Conservation (phyloP, 768 basidiomycete species). For the Mycena chlorophos region DNA sequence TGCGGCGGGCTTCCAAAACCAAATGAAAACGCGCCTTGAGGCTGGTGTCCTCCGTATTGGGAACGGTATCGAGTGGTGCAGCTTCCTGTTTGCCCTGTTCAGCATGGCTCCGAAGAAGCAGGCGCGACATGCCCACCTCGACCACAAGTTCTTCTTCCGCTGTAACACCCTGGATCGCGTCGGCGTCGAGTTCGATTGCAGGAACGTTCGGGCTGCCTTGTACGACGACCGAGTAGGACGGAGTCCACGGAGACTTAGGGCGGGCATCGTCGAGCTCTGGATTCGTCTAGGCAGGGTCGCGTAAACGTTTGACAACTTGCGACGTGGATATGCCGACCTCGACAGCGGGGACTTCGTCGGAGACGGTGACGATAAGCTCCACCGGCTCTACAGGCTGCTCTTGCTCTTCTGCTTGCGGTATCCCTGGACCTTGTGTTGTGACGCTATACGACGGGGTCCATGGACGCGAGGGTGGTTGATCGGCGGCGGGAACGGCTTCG, state of each 20-base stretch:
- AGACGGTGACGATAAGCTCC: constrained; percentile 14
- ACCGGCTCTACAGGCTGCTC: constrained; percentile 2
- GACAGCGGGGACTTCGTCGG: background rate
- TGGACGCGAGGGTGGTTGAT: constrained; percentile 21
- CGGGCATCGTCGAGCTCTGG: constrained; percentile 10
- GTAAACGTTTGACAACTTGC: background rate
- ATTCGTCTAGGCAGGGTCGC: background rate
- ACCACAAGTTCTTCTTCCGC: background rate
- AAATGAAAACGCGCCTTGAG: background rate
- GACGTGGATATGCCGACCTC: constrained; percentile 6
- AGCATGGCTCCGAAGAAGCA: too few relatives aligned
- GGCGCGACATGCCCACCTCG: too few relatives aligned
- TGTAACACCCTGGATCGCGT: constrained; percentile 1
- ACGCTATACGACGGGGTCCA: constrained; percentile 39
- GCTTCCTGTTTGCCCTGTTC: background rate
- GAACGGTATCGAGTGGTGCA: background rate
- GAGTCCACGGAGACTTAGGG: constrained; percentile 37
- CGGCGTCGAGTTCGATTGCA: constrained; percentile 14
- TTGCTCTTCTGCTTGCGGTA: constrained; percentile 13
- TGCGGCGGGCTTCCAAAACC: background rate
- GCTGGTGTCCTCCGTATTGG: background rate
- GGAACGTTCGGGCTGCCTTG: constrained; percentile 31
- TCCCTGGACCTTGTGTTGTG: constrained; percentile 21
- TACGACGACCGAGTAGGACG: constrained; percentile 38
- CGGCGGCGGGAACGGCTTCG: background rate